Evolutionary conservation across 331 rosid genomes (phyloP).

Genomic region (Saraca asoca): DNA sequence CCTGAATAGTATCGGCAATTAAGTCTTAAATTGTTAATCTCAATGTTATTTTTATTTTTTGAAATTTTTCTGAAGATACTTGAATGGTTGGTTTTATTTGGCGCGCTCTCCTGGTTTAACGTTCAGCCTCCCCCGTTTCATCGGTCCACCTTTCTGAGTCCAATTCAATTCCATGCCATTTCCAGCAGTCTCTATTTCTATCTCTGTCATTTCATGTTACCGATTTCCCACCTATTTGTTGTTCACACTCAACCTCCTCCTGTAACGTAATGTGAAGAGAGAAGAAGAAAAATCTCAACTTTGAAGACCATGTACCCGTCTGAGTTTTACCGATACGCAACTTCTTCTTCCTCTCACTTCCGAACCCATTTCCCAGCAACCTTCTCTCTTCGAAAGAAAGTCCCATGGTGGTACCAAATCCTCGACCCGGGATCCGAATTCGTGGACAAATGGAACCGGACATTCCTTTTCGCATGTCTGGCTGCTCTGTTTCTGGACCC

Average conservation of each 20-base stretch:
- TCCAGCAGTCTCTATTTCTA: not conserved
- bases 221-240: not conserved
- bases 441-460: slow-evolving; percentile 62
- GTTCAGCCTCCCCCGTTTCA: not conserved
- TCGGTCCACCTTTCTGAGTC: not conserved
- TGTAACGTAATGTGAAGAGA: not conserved
- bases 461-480: slow-evolving; percentile 56
- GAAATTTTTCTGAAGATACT: no score
- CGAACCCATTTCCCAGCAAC: slow-evolving; percentile 42
- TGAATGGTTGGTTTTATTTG: no score
- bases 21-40: no score
- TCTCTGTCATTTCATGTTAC: not conserved
- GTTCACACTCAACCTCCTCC: not conserved
- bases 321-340: slow-evolving; percentile 30
- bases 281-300: not conserved
- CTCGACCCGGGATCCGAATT: slow-evolving; percentile 59
- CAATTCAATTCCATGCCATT: not conserved
- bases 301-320: slow-evolving; percentile 25
- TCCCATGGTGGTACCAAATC: slow-evolving; percentile 78
- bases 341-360: slow-evolving; percentile 41
- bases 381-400: slow-evolving; percentile 50
- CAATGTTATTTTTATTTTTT: no score
- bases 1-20: no score
- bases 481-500: slow-evolving; percentile 81
- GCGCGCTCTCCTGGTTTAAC: not conserved